Conservation (phyloP, 257 asterid genomes). For the Nicotiana otophora region DNA sequence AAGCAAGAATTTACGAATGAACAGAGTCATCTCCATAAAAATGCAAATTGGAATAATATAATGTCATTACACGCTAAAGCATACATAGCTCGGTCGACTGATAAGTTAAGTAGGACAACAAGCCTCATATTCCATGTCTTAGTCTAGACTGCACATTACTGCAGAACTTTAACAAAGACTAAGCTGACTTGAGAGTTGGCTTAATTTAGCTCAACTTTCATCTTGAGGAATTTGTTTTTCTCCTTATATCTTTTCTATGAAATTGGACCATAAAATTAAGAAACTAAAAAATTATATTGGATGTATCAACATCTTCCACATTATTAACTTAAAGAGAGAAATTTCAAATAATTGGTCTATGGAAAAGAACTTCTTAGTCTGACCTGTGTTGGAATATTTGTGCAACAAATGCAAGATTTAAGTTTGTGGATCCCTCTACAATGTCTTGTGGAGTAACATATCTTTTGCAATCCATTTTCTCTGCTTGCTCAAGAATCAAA, state of each 20-base stretch:
- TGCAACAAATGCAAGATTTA: conserved; percentile 96
- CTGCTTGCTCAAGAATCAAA: conserved; percentile 85
- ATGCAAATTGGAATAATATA: too few species aligned
- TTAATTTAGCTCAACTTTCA: too few species aligned
- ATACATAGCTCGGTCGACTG: not conserved
- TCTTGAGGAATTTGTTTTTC: too few species aligned
- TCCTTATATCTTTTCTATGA: too few species aligned
- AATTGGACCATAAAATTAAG: too few species aligned
- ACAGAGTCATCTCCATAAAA: not conserved
- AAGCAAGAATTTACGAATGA: not conserved
- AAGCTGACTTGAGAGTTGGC: too few species aligned
- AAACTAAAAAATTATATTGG: not conserved
- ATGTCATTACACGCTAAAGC: not conserved
- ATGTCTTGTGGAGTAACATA: conserved; percentile 81
- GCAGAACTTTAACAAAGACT: not conserved
- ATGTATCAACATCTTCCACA: not conserved
- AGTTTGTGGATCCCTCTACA: conserved; percentile 78
- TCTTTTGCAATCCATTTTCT: conserved; percentile 82
- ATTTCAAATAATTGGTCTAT: not conserved
- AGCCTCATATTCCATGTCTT: not conserved
- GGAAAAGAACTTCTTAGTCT: not conserved
- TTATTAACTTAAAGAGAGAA: not conserved
- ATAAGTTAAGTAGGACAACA: not conserved
- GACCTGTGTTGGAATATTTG: conserved; percentile 93
- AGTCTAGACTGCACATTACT: not conserved